These are phyloP conservation scores for Mycena albidolilacea DNA, from an alignment of 768 basidiomycete species.

Conservation along the genomic window DNA sequence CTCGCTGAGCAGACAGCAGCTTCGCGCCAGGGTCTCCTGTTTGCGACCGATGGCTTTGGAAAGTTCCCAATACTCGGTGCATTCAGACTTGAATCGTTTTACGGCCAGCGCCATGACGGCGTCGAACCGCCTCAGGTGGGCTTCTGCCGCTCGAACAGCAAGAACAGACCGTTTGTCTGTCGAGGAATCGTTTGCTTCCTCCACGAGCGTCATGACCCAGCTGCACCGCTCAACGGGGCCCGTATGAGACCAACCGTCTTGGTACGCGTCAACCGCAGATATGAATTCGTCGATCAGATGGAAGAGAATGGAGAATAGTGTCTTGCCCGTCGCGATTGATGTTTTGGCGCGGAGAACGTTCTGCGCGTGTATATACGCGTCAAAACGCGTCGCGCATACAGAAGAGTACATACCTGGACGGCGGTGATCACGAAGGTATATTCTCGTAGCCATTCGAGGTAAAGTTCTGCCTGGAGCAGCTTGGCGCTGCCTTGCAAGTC, in stretches of 20 bases:
- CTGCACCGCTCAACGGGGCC: conserved; percentile 49
- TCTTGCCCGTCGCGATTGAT: conserved; percentile 54
- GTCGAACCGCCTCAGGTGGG: conserved; percentile 53
- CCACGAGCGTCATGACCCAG: conserved; percentile 59
- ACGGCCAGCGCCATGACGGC: conserved; percentile 54
- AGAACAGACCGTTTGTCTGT: conserved; percentile 57
- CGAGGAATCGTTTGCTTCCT: conserved; percentile 59
- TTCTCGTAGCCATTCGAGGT: conserved; percentile 58
- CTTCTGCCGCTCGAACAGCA: conserved; percentile 54
- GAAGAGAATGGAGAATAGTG: conserved; percentile 59
- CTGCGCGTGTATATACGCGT: conserved; percentile 42
- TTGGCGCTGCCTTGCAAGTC: conserved; percentile 42
- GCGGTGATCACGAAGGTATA: conserved; percentile 55
- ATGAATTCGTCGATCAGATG: conserved; percentile 61
- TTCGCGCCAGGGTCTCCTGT: conserved; percentile 56
- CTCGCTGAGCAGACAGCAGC: conserved; percentile 61
- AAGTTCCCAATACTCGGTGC: conserved; percentile 51
- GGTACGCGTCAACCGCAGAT: conserved; percentile 60
- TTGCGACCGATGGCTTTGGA: conserved; percentile 54
- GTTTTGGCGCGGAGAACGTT: conserved; percentile 55
- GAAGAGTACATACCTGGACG: conserved; percentile 50
- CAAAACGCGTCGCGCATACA: conserved; percentile 6
- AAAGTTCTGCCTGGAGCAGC: conserved; percentile 60
- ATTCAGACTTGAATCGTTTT: conserved; percentile 57
- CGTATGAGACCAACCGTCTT: conserved; percentile 57